phyloP scores from a whole-genome alignment of 768 basidiomycete genomes.

The Pholiota conissans region DNA sequence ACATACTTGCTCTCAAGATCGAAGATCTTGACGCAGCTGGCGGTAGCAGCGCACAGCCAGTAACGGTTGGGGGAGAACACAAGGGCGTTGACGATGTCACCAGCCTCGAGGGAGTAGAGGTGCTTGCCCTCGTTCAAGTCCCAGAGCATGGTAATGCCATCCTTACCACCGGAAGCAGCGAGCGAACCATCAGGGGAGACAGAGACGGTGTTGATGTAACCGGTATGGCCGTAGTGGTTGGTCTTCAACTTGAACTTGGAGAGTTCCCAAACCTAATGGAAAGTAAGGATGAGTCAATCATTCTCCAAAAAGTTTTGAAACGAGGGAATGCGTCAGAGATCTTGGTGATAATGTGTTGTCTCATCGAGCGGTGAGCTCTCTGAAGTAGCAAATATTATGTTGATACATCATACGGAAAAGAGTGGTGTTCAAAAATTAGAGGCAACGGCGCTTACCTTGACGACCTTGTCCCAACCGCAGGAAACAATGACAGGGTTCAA shows the following conservation, averaged over 20 bases:
- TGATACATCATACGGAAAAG: conserved; percentile 32
- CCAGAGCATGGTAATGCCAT: conserved; percentile 99
- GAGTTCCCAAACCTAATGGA: conserved; percentile 93
- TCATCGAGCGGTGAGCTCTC: conserved; percentile 68
- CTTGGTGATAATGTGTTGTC: conserved; percentile 78
- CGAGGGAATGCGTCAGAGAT: conserved; percentile 62
- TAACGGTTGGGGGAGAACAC: conserved; percentile 99
- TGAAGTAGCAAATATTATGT: conserved; percentile 88
- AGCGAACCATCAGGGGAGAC: conserved; percentile 99
- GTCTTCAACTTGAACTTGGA: conserved; percentile 99
- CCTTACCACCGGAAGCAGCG: conserved; percentile 98
- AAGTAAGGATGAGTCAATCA: conserved; percentile 16
- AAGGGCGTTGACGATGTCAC: conserved; percentile 97
- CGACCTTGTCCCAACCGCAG: conserved; percentile 99
- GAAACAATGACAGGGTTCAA: conserved; percentile 98
- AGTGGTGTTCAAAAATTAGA: not conserved
- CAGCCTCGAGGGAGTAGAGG: conserved; percentile 98
- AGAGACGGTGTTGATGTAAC: conserved; percentile 98
- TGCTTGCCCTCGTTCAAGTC: conserved; percentile 99
- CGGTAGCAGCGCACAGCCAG: conserved; percentile 99
- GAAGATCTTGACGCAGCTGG: conserved; percentile 98
- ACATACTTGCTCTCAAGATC: conserved; percentile 98
- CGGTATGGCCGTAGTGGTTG: conserved; percentile 99
- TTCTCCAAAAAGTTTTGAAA: conserved; percentile 7
- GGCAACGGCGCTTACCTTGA: conserved; percentile 72